A percentile compares a stretch with the other conserved stretches of the same genome.
phyloP scores from a whole-genome alignment of 306 rosid genomes.

The Dicorynia guianensis region DNA sequence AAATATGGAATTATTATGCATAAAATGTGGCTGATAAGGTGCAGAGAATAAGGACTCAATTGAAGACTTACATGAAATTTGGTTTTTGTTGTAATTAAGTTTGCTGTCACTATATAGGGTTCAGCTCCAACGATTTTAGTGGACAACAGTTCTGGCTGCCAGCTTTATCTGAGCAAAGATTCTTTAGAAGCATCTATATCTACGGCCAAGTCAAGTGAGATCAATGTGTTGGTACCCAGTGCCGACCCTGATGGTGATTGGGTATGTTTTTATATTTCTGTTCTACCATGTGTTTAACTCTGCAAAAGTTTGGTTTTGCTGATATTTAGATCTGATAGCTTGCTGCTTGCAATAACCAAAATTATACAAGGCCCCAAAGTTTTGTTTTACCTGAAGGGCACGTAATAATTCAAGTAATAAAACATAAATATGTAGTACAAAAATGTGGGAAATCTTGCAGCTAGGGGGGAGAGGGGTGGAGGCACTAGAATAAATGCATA shows the following conservation, averaged over 20 bases:
- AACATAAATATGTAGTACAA: neutral
- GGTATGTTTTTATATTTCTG: constrained; percentile 63
- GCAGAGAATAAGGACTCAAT: constrained; percentile 16
- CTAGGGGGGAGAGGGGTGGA: too few species aligned
- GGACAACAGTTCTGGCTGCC: constrained; percentile 92
- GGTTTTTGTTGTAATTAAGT: constrained; percentile 24
- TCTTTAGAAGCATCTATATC: constrained; percentile 81
- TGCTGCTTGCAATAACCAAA: neutral
- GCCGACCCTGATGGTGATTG: constrained; percentile 80
- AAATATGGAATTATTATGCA: constrained; percentile 28
- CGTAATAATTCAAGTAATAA: neutral
- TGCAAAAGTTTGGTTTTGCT: constrained; percentile 27
- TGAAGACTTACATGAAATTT: constrained; percentile 20
- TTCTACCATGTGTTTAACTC: neutral
- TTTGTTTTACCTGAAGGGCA: neutral
- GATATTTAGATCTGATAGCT: neutral
- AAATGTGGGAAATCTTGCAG: too few species aligned
- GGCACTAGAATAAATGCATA: too few species aligned
- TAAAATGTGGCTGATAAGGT: constrained; percentile 2
- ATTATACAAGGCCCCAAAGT: neutral
- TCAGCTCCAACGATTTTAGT: constrained; percentile 92
- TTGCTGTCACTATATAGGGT: constrained; percentile 61
- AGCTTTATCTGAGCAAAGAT: constrained; percentile 87
- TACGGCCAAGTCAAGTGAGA: constrained; percentile 96
- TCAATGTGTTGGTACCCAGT: constrained; percentile 90